A percentile compares a stretch with the other conserved stretches of the same genome.
phyloP scores from a whole-genome alignment of 495 filamentous ascomycete species.

The Hypoxylon fragiforme region DNA sequence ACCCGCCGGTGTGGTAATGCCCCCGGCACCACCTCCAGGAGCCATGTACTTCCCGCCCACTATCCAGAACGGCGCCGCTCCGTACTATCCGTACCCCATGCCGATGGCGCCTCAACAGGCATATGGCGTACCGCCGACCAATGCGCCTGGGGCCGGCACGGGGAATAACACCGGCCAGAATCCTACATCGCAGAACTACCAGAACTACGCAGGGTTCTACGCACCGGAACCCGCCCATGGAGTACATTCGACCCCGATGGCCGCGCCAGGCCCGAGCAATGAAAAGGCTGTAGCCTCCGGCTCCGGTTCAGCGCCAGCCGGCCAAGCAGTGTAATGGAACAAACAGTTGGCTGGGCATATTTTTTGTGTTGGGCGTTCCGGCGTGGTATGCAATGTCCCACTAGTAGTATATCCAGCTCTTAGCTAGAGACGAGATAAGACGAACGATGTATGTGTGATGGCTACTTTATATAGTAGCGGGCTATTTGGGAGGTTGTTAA shows the following conservation, averaged over 20 bases:
- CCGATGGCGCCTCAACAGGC: conserved; percentile 16
- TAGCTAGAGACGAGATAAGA: conserved; percentile 19
- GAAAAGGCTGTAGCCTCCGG: conserved; percentile 13
- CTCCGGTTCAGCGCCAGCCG: conserved; percentile 17
- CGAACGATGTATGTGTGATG: conserved; percentile 7
- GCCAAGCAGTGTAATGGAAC: conserved; percentile 6
- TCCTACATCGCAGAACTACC: conserved; percentile 15
- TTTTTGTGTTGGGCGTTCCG: conserved; percentile 22
- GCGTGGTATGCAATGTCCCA: conserved; percentile 1
- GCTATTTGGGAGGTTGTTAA: conserved; percentile 4
- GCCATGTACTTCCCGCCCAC: conserved; percentile 26
- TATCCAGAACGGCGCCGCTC: conserved; percentile 4
- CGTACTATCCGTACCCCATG: conserved; percentile 33
- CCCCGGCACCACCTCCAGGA: conserved; percentile 1
- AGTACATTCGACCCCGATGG: background rate
- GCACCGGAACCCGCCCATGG: conserved; percentile 16
- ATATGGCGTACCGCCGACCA: background rate
- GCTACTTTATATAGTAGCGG: background rate
- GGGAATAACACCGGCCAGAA: background rate
- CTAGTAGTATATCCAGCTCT: background rate
- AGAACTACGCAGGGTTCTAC: conserved; percentile 32
- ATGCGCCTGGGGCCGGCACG: background rate
- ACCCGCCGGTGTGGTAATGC: conserved; percentile 25
- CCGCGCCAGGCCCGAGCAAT: conserved; percentile 3
- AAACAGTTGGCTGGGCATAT: background rate